These are phyloP conservation scores for Fagus crenata DNA, from an alignment of 306 rosid genomes.

Conservation along the genomic window DNA sequence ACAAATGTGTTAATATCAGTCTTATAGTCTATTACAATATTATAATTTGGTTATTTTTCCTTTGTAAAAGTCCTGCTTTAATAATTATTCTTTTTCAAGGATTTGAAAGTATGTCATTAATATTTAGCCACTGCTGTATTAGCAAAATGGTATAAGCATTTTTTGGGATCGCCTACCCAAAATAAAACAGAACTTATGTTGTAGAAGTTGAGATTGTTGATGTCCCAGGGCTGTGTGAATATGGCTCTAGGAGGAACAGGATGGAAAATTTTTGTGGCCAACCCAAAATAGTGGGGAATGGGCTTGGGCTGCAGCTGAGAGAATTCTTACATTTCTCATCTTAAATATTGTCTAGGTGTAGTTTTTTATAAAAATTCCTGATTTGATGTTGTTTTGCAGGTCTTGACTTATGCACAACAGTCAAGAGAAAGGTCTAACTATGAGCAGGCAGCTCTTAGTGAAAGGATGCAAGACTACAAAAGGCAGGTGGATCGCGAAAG, in stretches of 20 bases:
- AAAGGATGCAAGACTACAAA: slow-evolving; percentile 96
- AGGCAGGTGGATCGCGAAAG: slow-evolving; percentile 98
- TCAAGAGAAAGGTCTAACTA: slow-evolving; percentile 97
- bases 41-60: background rate
- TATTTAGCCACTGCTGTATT: background rate
- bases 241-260: background rate
- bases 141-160: background rate
- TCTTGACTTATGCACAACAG: slow-evolving; percentile 96
- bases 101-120: background rate
- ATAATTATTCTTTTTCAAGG: background rate
- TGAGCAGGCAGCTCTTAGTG: slow-evolving; percentile 98
- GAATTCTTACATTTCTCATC: background rate
- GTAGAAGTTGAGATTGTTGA: background rate
- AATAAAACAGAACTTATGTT: background rate
- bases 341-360: background rate
- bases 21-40: background rate
- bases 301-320: slow-evolving; percentile 4
- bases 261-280: background rate
- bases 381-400: slow-evolving; percentile 55
- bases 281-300: background rate
- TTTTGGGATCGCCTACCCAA: background rate
- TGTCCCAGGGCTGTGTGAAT: background rate
- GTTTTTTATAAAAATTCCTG: slow-evolving; percentile 28
- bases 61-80: background rate
- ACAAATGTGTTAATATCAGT: background rate